phyloP scores from a whole-genome alignment of 805 yeast genomes.

The Barnettozyma salicaria region DNA sequence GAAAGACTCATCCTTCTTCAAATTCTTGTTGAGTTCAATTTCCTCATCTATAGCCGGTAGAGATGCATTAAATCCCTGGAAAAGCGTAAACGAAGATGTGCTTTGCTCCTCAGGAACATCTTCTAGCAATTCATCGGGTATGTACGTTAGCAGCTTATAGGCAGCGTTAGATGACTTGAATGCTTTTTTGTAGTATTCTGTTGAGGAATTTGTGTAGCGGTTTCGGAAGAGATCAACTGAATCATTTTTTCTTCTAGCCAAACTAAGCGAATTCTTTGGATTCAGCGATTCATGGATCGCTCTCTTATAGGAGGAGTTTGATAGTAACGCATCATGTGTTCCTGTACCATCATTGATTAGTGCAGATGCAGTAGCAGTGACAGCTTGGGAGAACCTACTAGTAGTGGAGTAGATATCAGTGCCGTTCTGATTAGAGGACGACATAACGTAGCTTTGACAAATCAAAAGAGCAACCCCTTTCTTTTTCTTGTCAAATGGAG shows the following conservation, averaged over 20 bases:
- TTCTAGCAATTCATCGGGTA: conserved; percentile 56
- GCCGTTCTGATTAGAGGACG: conserved; percentile 9
- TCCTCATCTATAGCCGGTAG: conserved; percentile 45
- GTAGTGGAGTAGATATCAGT: conserved; percentile 28
- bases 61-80: conserved; percentile 64
- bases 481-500: too few species aligned
- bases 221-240: conserved; percentile 23
- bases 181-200: conserved; percentile 34
- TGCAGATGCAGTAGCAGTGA: conserved; percentile 52
- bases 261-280: conserved; percentile 28
- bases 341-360: conserved; percentile 28
- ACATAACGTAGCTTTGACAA: too few species aligned
- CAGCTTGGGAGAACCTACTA: conserved; percentile 38
- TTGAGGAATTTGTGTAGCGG: conserved; percentile 28
- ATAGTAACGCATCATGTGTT: conserved; percentile 31
- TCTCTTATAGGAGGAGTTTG: conserved; percentile 35
- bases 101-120: conserved; percentile 40
- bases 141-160: conserved; percentile 42
- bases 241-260: conserved; percentile 28
- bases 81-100: conserved; percentile 45
- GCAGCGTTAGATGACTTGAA: conserved; percentile 33
- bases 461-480: too few species aligned
- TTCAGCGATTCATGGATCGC: conserved; percentile 41
- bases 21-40: conserved; percentile 26
- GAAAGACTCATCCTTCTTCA: conserved; percentile 19